Evolutionary conservation across 148 eudicot species (phyloP).

Genomic region (Chenopodium suecicum): DNA sequence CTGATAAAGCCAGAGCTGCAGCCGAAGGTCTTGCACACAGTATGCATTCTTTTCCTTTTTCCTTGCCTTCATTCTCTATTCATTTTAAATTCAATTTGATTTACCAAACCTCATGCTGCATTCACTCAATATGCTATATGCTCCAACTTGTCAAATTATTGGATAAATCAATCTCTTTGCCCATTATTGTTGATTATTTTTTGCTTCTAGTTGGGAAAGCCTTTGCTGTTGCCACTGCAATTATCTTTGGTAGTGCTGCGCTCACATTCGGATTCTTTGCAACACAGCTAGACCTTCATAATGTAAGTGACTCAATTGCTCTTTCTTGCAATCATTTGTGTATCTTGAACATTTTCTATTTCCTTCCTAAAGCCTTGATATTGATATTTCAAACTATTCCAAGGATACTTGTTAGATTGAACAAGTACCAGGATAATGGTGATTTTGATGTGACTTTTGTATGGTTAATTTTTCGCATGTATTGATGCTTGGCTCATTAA

Average conservation of each 20-base stretch:
- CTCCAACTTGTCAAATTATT: neutral
- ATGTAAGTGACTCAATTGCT: conserved; percentile 43
- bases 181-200: neutral
- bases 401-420: too few relatives aligned
- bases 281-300: conserved; percentile 61
- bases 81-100: too few relatives aligned
- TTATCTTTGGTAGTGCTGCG: conserved; percentile 71
- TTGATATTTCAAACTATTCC: too few relatives aligned
- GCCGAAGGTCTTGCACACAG: conserved; percentile 75
- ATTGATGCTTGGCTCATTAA: neutral
- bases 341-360: neutral
- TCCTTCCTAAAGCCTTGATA: neutral
- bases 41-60: conserved; percentile 28
- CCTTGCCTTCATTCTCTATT: neutral
- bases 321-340: neutral
- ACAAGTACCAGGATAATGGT: neutral
- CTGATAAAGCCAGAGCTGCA: conserved; percentile 80
- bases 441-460: neutral
- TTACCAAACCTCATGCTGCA: too few relatives aligned
- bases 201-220: conserved; percentile 68
- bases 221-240: conserved; percentile 75
- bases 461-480: neutral
- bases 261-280: conserved; percentile 55
- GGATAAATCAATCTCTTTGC: neutral
- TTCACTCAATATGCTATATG: too few relatives aligned